Evolutionary conservation across 495 filamentous ascomycete genomes (phyloP), one percentile per base, ranked within the genome.

Genomic region (Cercophora samala): DNA sequence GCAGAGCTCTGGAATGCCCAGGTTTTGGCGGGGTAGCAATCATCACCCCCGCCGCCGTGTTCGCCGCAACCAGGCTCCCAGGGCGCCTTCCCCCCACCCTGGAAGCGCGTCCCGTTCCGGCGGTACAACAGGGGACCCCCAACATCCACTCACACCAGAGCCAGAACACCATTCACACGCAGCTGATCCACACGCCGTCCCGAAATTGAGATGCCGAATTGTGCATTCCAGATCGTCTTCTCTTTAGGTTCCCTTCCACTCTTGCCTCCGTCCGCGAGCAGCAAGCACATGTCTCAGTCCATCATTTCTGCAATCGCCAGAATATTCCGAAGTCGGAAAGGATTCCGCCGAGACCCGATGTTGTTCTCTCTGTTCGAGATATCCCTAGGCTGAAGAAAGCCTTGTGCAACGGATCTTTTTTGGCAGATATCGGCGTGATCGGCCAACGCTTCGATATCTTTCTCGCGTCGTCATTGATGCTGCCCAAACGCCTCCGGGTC

Each of bases 21-120:
- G 22, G 52, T 58, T 52, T 42, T 64, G 63, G 67, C 63, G 67
- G 67, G 67, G 67, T 66, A 63, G 63, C 67, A 62, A 21, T 22
- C 26, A 25, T 18, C 22, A 17, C 24, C 25, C 21, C n/a, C n/a
- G n/a, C 25, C 24, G 18, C 58, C 25, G 52, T 17, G 52, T 21
- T 23, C 5, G n/a, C 53, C 53, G 22, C n/a, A 21, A 56, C n/a
- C 53, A 23, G 13, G 22, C n/a, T 5, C 21, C n/a, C 53, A 23
- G 13, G 37, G 37, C 37, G 37, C 15, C 37, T 46, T 46, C 37
- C 37, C 37, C 6, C 37, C 37, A 46, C 37, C 8, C 37, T 46
- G 37, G 37, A 46, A 61, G 24, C 25, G 46, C 65, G 65, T 63
- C 65, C 65, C 65, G 60, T 63, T 66, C 65, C 65, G 59, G 65